phyloP scores from a whole-genome alignment of 1,284 basidiomycete species.

The Trametes polyzona region DNA sequence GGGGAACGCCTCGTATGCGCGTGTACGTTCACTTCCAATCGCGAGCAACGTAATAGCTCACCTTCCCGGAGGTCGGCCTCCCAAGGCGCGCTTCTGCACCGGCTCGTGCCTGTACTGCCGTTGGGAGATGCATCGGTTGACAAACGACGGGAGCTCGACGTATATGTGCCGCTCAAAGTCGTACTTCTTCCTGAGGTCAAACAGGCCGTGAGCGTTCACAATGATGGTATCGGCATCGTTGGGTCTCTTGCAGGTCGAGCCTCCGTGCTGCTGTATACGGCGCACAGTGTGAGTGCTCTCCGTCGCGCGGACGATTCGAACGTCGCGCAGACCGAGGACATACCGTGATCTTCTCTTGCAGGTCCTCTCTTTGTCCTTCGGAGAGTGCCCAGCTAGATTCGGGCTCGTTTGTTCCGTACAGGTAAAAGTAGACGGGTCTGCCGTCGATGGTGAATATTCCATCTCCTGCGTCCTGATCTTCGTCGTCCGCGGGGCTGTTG shows the following conservation, averaged over 20 bases:
- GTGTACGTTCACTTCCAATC: too few species aligned
- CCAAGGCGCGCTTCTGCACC: constrained; percentile 12
- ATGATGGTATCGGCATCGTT: constrained; percentile 27
- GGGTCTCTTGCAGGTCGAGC: constrained; percentile 5
- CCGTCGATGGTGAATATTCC: constrained; percentile 9
- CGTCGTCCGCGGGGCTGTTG: background rate
- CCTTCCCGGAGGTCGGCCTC: constrained; percentile 13
- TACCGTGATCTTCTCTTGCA: constrained; percentile 9
- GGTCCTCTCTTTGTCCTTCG: background rate
- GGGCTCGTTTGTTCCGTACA: constrained; percentile 13
- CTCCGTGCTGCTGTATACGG: constrained; percentile 23
- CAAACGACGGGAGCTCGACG: constrained; percentile 25
- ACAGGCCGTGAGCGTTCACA: constrained; percentile 14
- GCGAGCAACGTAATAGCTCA: too few species aligned
- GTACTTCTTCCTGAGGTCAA: constrained; percentile 12
- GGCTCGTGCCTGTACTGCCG: constrained; percentile 18
- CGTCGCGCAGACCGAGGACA: background rate
- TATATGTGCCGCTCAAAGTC: constrained; percentile 11
- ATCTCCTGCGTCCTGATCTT: background rate
- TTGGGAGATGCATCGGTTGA: constrained; percentile 26
- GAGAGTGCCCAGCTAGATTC: background rate
- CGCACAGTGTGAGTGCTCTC: background rate
- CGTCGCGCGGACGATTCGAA: too few species aligned
- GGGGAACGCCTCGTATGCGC: background rate
- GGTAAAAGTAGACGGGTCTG: constrained; percentile 18